phyloP scores from a whole-genome alignment of 345 rosid species.

The Zanthoxylum bungeanum region DNA sequence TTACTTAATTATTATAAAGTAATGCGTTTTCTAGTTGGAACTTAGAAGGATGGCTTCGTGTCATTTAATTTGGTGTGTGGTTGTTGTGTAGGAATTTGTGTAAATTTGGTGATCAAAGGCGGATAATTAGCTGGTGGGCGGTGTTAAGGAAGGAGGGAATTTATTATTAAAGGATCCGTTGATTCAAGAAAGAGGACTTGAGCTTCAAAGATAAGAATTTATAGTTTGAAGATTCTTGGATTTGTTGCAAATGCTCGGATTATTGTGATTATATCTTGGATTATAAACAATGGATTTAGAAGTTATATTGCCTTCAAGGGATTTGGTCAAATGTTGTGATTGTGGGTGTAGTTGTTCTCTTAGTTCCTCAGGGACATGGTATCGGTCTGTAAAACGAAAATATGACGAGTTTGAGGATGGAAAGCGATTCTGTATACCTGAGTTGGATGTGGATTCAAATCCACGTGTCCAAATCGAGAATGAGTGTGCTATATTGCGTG shows the following conservation, averaged over 20 bases:
- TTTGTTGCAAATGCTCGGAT: background rate
- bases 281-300: constrained; percentile 52
- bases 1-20: background rate
- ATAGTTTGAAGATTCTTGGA: background rate
- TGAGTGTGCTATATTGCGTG: constrained; percentile 71
- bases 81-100: constrained; percentile 15
- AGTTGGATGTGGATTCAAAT: constrained; percentile 43
- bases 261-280: constrained; percentile 1
- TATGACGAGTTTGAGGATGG: constrained; percentile 58
- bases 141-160: constrained; percentile 23
- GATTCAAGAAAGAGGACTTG: constrained; percentile 27
- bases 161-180: constrained; percentile 11
- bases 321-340: constrained; percentile 44
- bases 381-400: constrained; percentile 71
- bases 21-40: background rate
- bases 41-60: background rate
- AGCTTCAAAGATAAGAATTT: background rate
- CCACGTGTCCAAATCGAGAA: constrained; percentile 78
- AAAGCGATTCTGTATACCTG: constrained; percentile 45
- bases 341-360: constrained; percentile 67
- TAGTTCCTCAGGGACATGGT: constrained; percentile 39
- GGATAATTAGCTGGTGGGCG: constrained; percentile 18
- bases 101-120: constrained; percentile 17
- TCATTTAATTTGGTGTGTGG: background rate
- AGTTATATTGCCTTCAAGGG: constrained; percentile 28